Evolutionary conservation across 176 grass and related monocot species (phyloP).

Genomic region (Alloteropsis semialata): DNA sequence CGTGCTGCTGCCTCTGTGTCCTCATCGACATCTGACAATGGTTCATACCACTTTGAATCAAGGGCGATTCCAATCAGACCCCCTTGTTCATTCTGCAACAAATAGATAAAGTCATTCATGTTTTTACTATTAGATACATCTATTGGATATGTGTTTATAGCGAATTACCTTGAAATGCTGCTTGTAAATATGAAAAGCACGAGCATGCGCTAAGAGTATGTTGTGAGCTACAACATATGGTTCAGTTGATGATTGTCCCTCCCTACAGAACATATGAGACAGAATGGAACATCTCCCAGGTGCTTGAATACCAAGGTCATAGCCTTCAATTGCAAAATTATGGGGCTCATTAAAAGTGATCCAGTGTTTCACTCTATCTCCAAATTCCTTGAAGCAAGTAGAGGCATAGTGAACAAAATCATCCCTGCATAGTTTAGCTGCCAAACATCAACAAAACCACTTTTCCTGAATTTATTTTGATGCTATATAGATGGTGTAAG

Average conservation of each 20-base stretch:
- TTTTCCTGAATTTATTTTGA: not conserved
- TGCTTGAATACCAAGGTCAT: constrained; percentile 81
- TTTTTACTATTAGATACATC: not conserved
- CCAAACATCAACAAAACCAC: constrained; percentile 6
- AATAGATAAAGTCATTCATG: not conserved
- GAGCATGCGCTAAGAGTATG: constrained; percentile 75
- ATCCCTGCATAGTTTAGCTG: constrained; percentile 47
- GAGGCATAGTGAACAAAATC: constrained; percentile 78
- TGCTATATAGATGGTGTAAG: constrained; percentile 2
- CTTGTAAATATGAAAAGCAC: constrained; percentile 67
- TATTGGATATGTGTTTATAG: not conserved
- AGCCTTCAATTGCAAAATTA: constrained; percentile 74
- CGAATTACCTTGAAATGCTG: constrained; percentile 68
- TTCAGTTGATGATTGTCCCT: constrained; percentile 84
- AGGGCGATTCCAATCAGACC: constrained; percentile 69
- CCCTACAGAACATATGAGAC: constrained; percentile 74
- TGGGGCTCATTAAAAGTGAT: constrained; percentile 92
- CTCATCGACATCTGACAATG: constrained; percentile 62
- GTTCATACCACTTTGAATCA: constrained; percentile 90
- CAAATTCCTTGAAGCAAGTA: constrained; percentile 88
- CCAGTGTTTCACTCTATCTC: constrained; percentile 94
- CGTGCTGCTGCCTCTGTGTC: constrained; percentile 68
- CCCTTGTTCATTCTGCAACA: constrained; percentile 60
- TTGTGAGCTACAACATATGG: constrained; percentile 86
- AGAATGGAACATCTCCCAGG: constrained; percentile 85